Conservation (phyloP, 1,139 yeast species). For the Kluyveromyces sp. region DNA sequence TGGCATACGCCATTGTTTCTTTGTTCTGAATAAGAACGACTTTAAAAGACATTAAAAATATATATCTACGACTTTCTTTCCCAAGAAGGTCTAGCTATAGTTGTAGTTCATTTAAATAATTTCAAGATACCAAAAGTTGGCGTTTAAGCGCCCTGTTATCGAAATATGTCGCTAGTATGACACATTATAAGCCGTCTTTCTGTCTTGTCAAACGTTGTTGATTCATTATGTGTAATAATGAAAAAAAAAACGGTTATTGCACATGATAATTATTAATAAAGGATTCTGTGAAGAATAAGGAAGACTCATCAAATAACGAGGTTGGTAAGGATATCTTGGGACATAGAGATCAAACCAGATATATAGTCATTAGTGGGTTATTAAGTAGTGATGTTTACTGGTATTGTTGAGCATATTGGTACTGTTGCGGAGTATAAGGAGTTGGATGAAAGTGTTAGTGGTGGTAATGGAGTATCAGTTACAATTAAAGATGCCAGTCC, state of each 20-base stretch:
- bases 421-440: constrained; percentile 29
- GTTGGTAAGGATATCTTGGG: background rate
- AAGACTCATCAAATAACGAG: no score
- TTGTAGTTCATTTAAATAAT: no score
- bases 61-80: background rate
- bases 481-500: constrained; percentile 54
- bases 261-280: no score
- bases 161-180: background rate
- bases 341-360: background rate
- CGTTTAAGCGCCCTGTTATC: background rate
- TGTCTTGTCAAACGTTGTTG: background rate
- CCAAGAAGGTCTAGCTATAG: background rate
- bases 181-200: background rate
- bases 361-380: background rate
- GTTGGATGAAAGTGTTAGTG: constrained; percentile 48
- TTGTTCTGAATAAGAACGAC: no score
- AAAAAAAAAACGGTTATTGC: no score
- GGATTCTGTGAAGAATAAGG: no score
- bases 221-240: no score
- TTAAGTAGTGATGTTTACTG: constrained; percentile 70
- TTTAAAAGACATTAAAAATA: no score
- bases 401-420: constrained; percentile 84
- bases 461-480: constrained; percentile 75
- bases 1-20: no score
- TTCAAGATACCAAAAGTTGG: no score